Conservation (phyloP, 305 asterid genomes). For the Solanum chacoense region DNA sequence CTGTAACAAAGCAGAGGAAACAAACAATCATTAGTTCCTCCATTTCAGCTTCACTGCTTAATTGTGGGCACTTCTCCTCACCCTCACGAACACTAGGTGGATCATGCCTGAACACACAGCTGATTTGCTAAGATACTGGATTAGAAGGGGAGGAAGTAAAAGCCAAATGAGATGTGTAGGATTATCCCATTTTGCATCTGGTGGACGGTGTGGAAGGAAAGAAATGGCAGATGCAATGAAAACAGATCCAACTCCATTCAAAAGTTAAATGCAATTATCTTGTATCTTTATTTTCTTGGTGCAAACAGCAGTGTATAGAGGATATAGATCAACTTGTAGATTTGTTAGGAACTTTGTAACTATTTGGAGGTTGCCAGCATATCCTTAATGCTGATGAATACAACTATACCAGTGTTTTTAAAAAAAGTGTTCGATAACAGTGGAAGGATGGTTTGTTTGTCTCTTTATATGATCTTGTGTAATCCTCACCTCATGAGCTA, state of each 20-base stretch:
- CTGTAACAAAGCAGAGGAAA: background rate
- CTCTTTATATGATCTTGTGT: background rate
- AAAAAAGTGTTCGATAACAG: background rate
- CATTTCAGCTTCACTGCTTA: background rate
- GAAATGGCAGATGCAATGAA: background rate
- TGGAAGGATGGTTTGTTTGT: background rate
- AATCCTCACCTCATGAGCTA: background rate
- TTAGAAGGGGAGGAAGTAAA: background rate
- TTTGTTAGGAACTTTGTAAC: background rate
- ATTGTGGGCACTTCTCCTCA: background rate
- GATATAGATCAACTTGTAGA: background rate
- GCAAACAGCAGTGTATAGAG: background rate
- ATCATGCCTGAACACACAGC: background rate
- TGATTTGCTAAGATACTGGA: background rate
- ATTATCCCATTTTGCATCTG: background rate
- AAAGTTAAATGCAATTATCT: background rate
- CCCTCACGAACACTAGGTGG: background rate
- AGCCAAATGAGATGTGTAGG: background rate
- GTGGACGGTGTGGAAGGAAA: background rate
- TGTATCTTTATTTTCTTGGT: background rate
- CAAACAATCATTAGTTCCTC: background rate
- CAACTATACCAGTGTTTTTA: background rate
- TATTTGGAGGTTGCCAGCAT: background rate
- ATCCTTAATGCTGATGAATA: background rate
- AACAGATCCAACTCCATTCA: background rate